Base-by-base conservation (phyloP, 352 stramenopile species). In the Peronospora farinosa region DNA sequence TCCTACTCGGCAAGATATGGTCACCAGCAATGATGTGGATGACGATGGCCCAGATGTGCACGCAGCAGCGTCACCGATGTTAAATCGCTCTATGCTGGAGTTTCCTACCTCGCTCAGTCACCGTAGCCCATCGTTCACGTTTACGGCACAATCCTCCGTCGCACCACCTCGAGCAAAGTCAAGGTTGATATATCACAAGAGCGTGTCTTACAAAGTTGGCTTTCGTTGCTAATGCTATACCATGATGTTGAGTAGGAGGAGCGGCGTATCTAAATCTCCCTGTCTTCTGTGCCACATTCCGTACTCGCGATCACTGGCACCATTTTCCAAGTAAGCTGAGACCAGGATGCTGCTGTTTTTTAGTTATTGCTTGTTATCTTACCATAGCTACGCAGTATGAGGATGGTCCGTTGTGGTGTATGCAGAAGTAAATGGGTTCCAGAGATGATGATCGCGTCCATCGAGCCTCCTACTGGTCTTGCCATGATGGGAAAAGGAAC, bases 351-450 rank as follows among this genome's bases (percentile, higher is more conserved):
- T 7, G 4, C 19, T n/a, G 7, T 27, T 5, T 23, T 3, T 10
- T 13, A 7, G 9, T 30, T 3, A 31, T 44, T 5, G 13, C 13
- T 21, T 10, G 6, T 40, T 39, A 7, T 35, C 7, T 33, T 3
- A 28, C 3, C 9, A n/a, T 19, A 1, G 8, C 17, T 52, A 15
- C 52, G 33, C 40, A 92, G 79, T 49, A 98, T 99, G 94, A 86
- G 97, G 42, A 87, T 99, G 53, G 92, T 98, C 38, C 95, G 94
- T 17, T 99, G 96, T 59, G 74, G 95, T 7, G 69, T 97, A 28
- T 99, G 96, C 55, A 88, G 92, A 2, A 97, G 97, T 60, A 98
- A 98, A 56, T 99, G 95, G 95, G 96, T 99, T 12, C 95, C 95
- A 2, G 95, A 97, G 52, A 96, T 93, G 66, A 86, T 96, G 44